These are phyloP conservation scores for Tylopilus cervinicoccineus DNA, from an alignment of 768 basidiomycete genomes.

Conservation along the genomic window DNA sequence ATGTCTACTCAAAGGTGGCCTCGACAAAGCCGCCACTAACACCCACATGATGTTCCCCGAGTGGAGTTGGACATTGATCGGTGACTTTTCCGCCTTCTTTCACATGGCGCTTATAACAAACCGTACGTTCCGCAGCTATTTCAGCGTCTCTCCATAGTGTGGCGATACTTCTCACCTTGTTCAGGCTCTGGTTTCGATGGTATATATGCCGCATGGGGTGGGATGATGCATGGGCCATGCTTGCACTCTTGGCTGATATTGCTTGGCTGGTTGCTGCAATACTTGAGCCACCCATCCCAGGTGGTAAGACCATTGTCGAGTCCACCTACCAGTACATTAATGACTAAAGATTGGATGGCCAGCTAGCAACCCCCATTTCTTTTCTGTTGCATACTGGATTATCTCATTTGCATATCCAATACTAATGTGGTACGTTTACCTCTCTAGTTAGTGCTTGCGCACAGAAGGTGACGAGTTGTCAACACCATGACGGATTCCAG, in stretches of 20 bases:
- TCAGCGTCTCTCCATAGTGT: conserved; percentile 17
- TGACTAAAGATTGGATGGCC: background rate
- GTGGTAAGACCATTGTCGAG: conserved; percentile 1
- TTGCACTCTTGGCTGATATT: conserved; percentile 15
- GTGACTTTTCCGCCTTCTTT: conserved; percentile 1
- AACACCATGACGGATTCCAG: too few species aligned
- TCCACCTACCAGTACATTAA: background rate
- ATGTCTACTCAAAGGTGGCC: background rate
- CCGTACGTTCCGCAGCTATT: conserved; percentile 2
- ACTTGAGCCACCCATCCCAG: conserved; percentile 8
- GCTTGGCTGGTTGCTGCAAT: background rate
- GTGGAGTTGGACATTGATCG: conserved; percentile 13
- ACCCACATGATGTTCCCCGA: conserved; percentile 11
- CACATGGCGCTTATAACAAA: background rate
- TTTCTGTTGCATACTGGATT: conserved; percentile 8
- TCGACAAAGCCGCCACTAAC: background rate
- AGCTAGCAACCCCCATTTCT: conserved; percentile 7
- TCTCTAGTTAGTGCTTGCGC: background rate
- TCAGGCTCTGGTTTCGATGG: conserved; percentile 23
- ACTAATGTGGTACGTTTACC: conserved; percentile 14
- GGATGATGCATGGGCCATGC: conserved; percentile 21
- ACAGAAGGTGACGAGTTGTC: background rate
- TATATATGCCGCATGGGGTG: conserved; percentile 20
- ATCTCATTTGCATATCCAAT: conserved; percentile 16
- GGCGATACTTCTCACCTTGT: conserved; percentile 20